Evolutionary conservation across 495 filamentous ascomycete species (phyloP), one percentile per base, ranked within the genome.

Genomic region (Xylaria scruposa): DNA sequence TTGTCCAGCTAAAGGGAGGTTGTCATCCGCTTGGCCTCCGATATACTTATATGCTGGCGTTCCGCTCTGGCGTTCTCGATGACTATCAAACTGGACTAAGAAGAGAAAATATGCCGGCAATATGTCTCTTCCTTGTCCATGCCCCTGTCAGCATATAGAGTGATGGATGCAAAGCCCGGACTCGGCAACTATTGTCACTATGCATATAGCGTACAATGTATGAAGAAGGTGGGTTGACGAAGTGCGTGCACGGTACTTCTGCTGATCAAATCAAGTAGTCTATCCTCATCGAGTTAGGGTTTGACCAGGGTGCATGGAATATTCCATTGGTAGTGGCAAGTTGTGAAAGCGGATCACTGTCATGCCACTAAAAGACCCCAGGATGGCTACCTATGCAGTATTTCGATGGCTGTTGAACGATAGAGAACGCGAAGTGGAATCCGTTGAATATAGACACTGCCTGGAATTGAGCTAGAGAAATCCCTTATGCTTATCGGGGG

Each of bases 171-270:
- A 67, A 53, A 49, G 62, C 42, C 62, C 44, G 47, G 40, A 24
- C 24, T 67, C 51, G 49, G 47, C 65, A 68, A 68, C 49, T 15
- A 13, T 31, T 68, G 7, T 44, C 49, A 29, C 12, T 33, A 26
- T 53, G 46, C 47, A 53, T 67, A 65, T 65, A 24, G 31, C 19
- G 54, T 59, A 36, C 54, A 21, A 60, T 60, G 58, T 56, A 40
- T 56, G 47, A 67, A 44, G 33, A 24, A 29, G n/a, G 24, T 17
- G 65, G 26, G 33, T 58, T 58, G 65, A 19, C 21, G 21, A 58
- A 29, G 38, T 68, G 64, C 49, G 49, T 67, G 65, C 49, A 68
- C 65, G 36, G 65, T 58, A 54, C 65, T 51, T 67, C 29, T 67
- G 46, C 29, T n/a, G 63, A 67, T 67, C 31, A 67, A 38, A 67